Conservation (phyloP, 306 rosid species). For the Pterocarpus santalinus region DNA sequence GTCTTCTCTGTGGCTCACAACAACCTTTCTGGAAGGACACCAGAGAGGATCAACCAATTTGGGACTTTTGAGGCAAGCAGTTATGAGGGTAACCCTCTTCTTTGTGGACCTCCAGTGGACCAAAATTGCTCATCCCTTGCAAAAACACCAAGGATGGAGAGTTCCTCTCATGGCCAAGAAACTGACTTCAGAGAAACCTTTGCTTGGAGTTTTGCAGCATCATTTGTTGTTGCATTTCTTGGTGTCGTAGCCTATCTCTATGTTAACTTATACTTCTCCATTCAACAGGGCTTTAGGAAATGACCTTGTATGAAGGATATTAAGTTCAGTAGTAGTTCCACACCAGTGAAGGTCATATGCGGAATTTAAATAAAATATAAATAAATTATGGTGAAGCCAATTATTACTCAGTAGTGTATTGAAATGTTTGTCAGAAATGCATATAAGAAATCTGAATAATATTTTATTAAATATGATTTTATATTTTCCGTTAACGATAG, state of each 20-base stretch:
- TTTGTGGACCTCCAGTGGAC: not conserved
- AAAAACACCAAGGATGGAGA: not conserved
- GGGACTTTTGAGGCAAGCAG: constrained; percentile 7
- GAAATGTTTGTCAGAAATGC: no score
- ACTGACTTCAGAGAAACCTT: not conserved
- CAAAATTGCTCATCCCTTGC: not conserved
- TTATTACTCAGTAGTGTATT: no score
- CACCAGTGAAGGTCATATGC: no score
- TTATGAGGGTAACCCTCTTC: constrained; percentile 23
- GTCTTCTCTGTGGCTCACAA: constrained; percentile 18
- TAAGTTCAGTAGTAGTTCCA: no score
- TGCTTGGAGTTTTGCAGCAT: not conserved
- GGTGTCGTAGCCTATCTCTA: not conserved
- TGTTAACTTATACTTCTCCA: not conserved
- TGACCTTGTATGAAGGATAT: no score
- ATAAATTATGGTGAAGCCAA: no score
- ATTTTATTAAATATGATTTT: no score
- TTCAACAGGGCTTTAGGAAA: not conserved
- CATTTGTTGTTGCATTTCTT: constrained; percentile 4
- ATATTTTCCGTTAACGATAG: no score
- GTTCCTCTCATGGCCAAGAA: no score
- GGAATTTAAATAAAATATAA: no score
- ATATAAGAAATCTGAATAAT: no score
- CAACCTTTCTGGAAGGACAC: constrained; percentile 25
- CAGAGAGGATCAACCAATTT: not conserved